Evolutionary conservation across 129 eudicot species (phyloP).

Genomic region (Artemisia tridentata): DNA sequence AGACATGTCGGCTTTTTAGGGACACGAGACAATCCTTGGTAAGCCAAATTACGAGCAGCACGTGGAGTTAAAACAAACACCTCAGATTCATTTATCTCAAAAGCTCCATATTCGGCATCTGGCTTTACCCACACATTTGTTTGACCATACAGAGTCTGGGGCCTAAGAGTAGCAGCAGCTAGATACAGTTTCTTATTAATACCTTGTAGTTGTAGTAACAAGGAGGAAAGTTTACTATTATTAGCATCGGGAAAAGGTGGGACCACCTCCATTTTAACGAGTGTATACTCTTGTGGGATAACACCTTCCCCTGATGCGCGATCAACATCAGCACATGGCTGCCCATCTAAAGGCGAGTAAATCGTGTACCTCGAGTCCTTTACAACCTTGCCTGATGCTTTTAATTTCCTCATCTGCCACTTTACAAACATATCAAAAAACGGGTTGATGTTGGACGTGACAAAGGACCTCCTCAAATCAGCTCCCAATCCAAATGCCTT

Average conservation of each 20-base stretch:
- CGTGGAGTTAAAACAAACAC: slow-evolving; percentile 59
- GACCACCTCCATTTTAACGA: slow-evolving; percentile 79
- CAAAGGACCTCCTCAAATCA: slow-evolving; percentile 82
- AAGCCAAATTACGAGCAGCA: slow-evolving; percentile 72
- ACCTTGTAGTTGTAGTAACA: slow-evolving; percentile 37
- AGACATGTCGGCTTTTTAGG: slow-evolving; percentile 71
- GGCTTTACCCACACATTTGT: slow-evolving; percentile 86
- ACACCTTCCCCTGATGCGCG: slow-evolving; percentile 99
- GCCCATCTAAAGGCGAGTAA: slow-evolving; percentile 80
- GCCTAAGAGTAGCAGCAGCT: slow-evolving; percentile 88
- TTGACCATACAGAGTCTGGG: slow-evolving; percentile 89
- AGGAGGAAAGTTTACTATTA: slow-evolving; percentile 43
- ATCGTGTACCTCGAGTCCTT: slow-evolving; percentile 72
- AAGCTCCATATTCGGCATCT: slow-evolving; percentile 78
- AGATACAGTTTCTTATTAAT: slow-evolving; percentile 52
- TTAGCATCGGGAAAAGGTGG: slow-evolving; percentile 57
- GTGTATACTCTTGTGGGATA: slow-evolving; percentile 81
- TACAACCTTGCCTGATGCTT: slow-evolving; percentile 65
- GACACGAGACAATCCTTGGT: slow-evolving; percentile 60
- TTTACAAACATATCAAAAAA: slow-evolving; percentile 73
- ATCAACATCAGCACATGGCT: slow-evolving; percentile 87
- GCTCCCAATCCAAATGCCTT: slow-evolving; percentile 83
- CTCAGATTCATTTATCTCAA: slow-evolving; percentile 71
- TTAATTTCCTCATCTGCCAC: slow-evolving; percentile 82
- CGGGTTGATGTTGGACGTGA: slow-evolving; percentile 74